Base-by-base conservation (phyloP, 1,139 yeast species). In the Arxiozyma heterogenica region DNA sequence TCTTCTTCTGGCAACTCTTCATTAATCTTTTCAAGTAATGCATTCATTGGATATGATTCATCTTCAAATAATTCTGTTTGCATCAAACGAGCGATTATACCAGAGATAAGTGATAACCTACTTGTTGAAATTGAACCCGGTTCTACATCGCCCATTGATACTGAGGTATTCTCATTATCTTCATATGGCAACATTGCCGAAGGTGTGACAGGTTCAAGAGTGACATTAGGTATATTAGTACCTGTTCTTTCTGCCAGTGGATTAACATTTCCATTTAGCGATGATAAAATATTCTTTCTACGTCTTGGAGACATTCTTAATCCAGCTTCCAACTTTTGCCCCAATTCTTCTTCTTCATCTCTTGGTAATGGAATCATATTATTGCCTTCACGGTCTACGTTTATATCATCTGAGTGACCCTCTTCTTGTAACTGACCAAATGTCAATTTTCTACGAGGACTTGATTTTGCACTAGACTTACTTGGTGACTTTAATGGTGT, bases 1-100 rank as follows among this genome's bases (percentile, higher is more conserved):
- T 85, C 90, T 63, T 84, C 91, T 59, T 80, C 84, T 5, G 80
- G 74, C 51, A 84, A 68, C 49, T 73, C 75, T 54, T 73, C 78
- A 64, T 83, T 83, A 47, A 83, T 67, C 43, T 73, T 72, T 22
- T 69, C 75, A 11, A 74, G 65, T 49, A 79, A 75, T 15, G 70
- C 69, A 49, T 74, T 80, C 48, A 71, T 64, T 7, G 82, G 72
- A 55, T 82, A 81, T 4, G 76, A 71, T 43, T 75, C 80, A 46
- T 72, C 75, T 49, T 73, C 76, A 61, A 82, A 78, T 46, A 78
- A 58, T 34, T 73, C 75, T 1, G 81, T 71, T 53, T 77, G 75
- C 65, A 77, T 70, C 34, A 80, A 65, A 44, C 71, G 71, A 3
- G 82, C 77, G 70, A 82, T 73, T 8, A 74, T 68, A 51, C 76